Evolutionary conservation across 2,329 filamentous ascomycete genomes (phyloP).

Genomic region (Xylariomycetidae sp.): DNA sequence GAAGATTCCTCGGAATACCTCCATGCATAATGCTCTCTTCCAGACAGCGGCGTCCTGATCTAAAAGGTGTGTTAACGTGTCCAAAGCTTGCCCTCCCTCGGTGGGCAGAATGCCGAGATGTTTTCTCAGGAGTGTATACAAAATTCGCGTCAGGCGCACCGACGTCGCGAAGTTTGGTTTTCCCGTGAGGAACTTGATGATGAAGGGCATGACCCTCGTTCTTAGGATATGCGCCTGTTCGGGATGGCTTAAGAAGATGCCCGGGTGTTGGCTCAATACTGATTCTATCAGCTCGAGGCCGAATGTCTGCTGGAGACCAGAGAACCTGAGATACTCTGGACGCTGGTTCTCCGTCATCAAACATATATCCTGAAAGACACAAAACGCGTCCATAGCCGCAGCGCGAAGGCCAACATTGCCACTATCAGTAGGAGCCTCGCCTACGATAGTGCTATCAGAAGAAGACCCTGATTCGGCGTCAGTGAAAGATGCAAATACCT

Average conservation of each 20-base stretch:
- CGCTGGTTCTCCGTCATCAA: conserved; percentile 80
- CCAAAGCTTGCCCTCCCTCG: conserved; percentile 80
- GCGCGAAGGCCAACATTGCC: conserved; percentile 59
- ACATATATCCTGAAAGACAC: conserved; percentile 86
- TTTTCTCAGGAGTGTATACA: conserved; percentile 75
- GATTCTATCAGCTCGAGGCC: conserved; percentile 90
- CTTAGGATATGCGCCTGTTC: conserved; percentile 80
- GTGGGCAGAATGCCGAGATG: conserved; percentile 70
- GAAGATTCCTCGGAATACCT: conserved; percentile 83
- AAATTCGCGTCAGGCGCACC: conserved; percentile 74
- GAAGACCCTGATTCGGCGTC: conserved; percentile 29
- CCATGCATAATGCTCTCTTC: conserved; percentile 88
- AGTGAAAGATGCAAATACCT: neutral
- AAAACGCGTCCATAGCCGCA: conserved; percentile 80
- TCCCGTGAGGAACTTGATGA: conserved; percentile 73
- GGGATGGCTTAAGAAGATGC: conserved; percentile 70
- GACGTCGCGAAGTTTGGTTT: conserved; percentile 76
- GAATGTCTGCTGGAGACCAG: conserved; percentile 73
- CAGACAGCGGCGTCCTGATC: conserved; percentile 81
- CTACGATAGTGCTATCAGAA: conserved; percentile 53
- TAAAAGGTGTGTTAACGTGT: conserved; percentile 76
- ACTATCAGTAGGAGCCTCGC: conserved; percentile 63
- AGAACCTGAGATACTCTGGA: conserved; percentile 76
- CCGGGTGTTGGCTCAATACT: conserved; percentile 78
- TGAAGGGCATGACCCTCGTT: conserved; percentile 74